Evolutionary conservation across 2,329 filamentous ascomycete species (phyloP), one percentile per base, ranked within the genome.

Genomic region (Hymenotorrendiella dingleyae): DNA sequence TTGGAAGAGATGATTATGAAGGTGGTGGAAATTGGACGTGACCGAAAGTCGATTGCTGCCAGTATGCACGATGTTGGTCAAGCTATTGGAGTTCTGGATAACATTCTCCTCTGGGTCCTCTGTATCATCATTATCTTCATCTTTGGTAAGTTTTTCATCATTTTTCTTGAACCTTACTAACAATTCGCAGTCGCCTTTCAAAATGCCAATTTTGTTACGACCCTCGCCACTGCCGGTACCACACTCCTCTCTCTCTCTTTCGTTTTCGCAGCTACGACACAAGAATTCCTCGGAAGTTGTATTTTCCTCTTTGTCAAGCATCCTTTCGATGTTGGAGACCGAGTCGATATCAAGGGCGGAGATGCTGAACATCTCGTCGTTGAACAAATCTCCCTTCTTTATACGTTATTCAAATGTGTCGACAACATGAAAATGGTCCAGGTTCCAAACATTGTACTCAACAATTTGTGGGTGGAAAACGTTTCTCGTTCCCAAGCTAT

Each of bases 291-390:
- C n/a, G 91, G 91, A 58, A 96, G 90, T 27, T 97, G 91, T 70
- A 95, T 98, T 59, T 98, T 98, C 71, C 71, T 98, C 1, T 98
- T 98, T 58, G 88, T 97, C 70, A 98, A 98, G 71, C 93, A 98
- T 63, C 91, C 93, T 0, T 97, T 86, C 63, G 93, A 98, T 62
- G 89, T 97, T 17, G 90, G 91, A 48, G 93, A 98, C 63, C 83
- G 93, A 20, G 86, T 97, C 32, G 89, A 96, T 56, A 84, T 97
- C 50, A 63, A 63, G 11, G 72, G 72, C 12, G 62, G 66, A 7
- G 67, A 70, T 48, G 68, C 69, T 46, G 74, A 82, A 52, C 74
- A 80, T 54, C 80, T 94, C 54, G 73, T 88, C 4, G 93, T 98
- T 9, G 89, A 97, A 64, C 86, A 90, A 62, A 97, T 97, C 56